phyloP scores from a whole-genome alignment of 257 asterid species.

The Forsythia viridissima region DNA sequence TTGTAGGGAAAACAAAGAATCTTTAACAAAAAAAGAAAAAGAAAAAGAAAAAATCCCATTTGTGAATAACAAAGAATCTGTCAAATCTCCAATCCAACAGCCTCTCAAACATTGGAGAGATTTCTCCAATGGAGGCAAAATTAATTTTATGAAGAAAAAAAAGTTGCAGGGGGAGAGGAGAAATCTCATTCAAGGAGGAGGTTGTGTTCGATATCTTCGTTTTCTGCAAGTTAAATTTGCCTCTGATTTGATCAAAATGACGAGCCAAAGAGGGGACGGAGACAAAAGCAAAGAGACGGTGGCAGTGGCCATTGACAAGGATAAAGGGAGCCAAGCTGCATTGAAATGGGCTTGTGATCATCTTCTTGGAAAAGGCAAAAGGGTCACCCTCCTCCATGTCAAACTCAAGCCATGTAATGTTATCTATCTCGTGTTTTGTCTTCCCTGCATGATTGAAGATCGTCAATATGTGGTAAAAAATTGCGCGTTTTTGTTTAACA shows the following conservation, averaged over 20 bases:
- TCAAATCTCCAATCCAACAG: background rate
- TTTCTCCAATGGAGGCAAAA: conserved; percentile 6
- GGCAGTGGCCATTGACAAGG: conserved; percentile 83
- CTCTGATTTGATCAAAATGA: conserved; percentile 4
- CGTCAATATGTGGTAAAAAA: background rate
- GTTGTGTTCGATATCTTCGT: background rate
- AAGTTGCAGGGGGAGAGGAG: background rate
- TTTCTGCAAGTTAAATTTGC: conserved; percentile 2
- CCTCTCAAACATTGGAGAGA: conserved; percentile 8
- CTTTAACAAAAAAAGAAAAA: background rate
- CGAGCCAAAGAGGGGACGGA: conserved; percentile 40
- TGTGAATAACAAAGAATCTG: background rate
- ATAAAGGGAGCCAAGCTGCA: conserved; percentile 91
- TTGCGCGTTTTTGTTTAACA: background rate
- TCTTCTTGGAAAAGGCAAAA: conserved; percentile 71
- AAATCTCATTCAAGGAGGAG: background rate
- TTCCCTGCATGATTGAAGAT: background rate
- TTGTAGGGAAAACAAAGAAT: background rate
- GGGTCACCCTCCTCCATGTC: conserved; percentile 78
- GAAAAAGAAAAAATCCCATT: background rate
- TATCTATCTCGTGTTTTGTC: background rate
- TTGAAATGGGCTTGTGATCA: conserved; percentile 95
- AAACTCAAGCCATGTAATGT: conserved; percentile 46
- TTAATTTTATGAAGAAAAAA: conserved; percentile 19
- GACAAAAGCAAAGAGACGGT: conserved; percentile 56